Base-by-base conservation (phyloP, 768 basidiomycete genomes). In the Pisolithus marmoratus region DNA sequence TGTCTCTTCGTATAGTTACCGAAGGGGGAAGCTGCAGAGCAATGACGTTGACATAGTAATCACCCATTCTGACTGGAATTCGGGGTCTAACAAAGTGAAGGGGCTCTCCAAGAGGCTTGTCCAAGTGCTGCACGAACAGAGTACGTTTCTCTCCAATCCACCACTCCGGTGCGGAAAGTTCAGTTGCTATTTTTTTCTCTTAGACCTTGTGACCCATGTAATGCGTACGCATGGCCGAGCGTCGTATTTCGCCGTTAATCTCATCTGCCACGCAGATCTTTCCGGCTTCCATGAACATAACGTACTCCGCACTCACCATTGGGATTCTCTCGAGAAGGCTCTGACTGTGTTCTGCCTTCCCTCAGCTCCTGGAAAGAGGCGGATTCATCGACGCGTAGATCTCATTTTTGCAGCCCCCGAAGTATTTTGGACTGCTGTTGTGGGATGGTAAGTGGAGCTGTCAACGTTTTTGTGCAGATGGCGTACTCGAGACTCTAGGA, bases 1-100 rank as follows among this genome's bases (percentile, higher is more conserved):
- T 40, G 17, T 15, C 24, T 20, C 23, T 24, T 31, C 31, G 9
- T 20, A 7, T 50, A 93, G 92, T 5, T 90, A 94, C 68, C 82
- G 94, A 26, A 73, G 94, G 50, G 94, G 94, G 2, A 95, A 95
- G 64, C 60, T 70, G 3, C 69, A 82, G 54, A 90, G 86, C 61
- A 90, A 87, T 60, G 94, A 96, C 62, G 83, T 93, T 27, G 94
- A 97, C 60, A 87, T 97, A 51, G 81, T 96, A 1, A 86, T 95
- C 62, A 87, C 84, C 34, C 89, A 94, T 60, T 73, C 79, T 0
- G 76, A 82, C 55, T 59, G 68, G 48, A 57, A 66, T 40, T 65
- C 61, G 5, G 79, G 76, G 8, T 71, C 61, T 26, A 67, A 64
- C 8, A 74, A 77, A 42, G 75, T 85, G n/a, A 81, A 78, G 52